Conservation (phyloP, 176 grass and related monocot genomes). For the Otatea glauca region DNA sequence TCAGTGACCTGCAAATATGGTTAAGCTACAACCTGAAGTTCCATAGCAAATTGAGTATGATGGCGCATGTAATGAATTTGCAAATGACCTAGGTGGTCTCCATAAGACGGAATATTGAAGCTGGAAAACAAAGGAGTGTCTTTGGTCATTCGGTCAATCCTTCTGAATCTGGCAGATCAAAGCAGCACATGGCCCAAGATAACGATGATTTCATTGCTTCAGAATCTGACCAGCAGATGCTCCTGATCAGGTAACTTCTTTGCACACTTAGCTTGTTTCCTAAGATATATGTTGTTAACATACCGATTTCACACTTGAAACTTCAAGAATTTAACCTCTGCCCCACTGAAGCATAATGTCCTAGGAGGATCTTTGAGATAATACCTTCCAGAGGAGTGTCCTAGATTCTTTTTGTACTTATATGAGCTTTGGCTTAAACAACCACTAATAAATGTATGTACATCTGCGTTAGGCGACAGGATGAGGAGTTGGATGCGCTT, state of each 20-base stretch:
- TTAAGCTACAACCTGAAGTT: conserved; percentile 24
- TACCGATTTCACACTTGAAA: not conserved
- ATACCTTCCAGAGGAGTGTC: not conserved
- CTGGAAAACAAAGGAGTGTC: conserved; percentile 57
- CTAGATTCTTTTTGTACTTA: not conserved
- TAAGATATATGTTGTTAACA: not conserved
- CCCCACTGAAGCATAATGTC: not conserved
- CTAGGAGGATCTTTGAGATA: not conserved
- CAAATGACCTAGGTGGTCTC: conserved; percentile 58
- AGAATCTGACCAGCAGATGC: conserved; percentile 94
- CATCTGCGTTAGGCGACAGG: conserved; percentile 64
- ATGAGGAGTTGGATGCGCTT: conserved; percentile 90
- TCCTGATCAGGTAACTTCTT: conserved; percentile 82
- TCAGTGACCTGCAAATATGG: not conserved
- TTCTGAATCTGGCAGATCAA: conserved; percentile 65
- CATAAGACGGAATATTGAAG: conserved; percentile 72
- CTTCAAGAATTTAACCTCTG: not conserved
- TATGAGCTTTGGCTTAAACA: not conserved
- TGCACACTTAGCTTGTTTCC: not conserved
- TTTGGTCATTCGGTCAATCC: conserved; percentile 52
- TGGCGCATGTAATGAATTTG: conserved; percentile 10
- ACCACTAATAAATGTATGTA: not conserved
- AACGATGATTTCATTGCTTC: conserved; percentile 90
- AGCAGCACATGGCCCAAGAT: conserved; percentile 56
- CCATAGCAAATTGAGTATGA: not conserved